Conservation (phyloP, 1,139 yeast species). For the Zygosaccharomyces sapae region DNA sequence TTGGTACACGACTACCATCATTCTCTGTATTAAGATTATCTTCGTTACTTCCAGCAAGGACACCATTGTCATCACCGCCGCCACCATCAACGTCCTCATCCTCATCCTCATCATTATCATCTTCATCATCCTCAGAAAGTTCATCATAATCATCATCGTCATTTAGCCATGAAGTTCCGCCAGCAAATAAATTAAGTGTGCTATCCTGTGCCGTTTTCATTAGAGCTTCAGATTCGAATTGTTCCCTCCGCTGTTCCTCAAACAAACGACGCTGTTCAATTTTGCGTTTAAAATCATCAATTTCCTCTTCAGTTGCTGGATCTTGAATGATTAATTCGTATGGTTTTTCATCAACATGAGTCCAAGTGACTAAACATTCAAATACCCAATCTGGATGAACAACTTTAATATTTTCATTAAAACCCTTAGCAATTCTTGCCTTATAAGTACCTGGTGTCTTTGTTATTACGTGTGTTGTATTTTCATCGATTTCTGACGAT, state of each 20-base stretch:
- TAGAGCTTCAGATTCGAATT: conserved; percentile 27
- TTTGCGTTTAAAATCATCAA: conserved; percentile 32
- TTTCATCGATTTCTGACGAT: conserved; percentile 63
- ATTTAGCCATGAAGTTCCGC: conserved; percentile 36
- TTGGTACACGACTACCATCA: conserved; percentile 4
- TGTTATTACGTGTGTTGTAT: conserved; percentile 88
- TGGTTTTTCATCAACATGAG: conserved; percentile 57
- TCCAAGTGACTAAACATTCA: conserved; percentile 79
- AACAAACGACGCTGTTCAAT: conserved; percentile 23
- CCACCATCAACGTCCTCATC: conserved; percentile 23
- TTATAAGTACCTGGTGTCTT: conserved; percentile 70
- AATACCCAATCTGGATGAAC: conserved; percentile 95
- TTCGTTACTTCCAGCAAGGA: neutral
- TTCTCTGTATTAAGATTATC: neutral
- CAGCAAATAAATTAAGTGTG: conserved; percentile 30
- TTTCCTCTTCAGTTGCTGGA: conserved; percentile 39
- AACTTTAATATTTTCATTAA: conserved; percentile 63
- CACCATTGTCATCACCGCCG: conserved; percentile 5
- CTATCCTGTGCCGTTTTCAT: conserved; percentile 13
- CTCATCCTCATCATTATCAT: conserved; percentile 31
- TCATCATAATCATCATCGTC: conserved; percentile 32
- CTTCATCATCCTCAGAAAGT: conserved; percentile 35
- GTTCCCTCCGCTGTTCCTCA: conserved; percentile 25
- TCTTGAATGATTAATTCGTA: conserved; percentile 50
- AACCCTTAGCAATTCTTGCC: conserved; percentile 67